Conservation (phyloP, 1,284 basidiomycete genomes). For the Microstroma glucosiphilum region DNA sequence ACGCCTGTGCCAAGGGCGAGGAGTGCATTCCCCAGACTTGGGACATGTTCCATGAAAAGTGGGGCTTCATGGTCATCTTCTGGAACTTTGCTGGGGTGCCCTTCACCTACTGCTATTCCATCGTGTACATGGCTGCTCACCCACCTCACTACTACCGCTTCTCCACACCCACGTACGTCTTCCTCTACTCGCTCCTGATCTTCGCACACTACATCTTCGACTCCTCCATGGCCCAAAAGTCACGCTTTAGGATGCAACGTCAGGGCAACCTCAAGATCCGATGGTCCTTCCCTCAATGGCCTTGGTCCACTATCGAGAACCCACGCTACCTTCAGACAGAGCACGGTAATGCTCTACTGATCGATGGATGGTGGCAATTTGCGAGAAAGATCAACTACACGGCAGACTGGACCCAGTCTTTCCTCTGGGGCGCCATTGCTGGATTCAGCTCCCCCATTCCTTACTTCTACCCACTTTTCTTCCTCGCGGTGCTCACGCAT, state of each 20-base stretch:
- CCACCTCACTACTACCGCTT: conserved; percentile 81
- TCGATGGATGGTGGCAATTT: conserved; percentile 82
- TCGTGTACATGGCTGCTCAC: conserved; percentile 91
- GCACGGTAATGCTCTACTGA: conserved; percentile 82
- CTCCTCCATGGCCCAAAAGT: conserved; percentile 92
- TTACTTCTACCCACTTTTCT: conserved; percentile 64
- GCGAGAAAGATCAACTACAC: conserved; percentile 55
- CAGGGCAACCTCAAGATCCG: conserved; percentile 71
- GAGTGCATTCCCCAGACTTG: conserved; percentile 99
- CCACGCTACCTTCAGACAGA: conserved; percentile 88
- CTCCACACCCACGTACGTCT: conserved; percentile 67
- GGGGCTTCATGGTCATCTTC: conserved; percentile 52
- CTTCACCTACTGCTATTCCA: conserved; percentile 67
- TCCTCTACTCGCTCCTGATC: conserved; percentile 48
- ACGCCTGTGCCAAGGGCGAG: conserved; percentile 66
- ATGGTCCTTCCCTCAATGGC: conserved; percentile 83
- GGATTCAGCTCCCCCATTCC: conserved; percentile 80
- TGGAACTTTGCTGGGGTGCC: conserved; percentile 80
- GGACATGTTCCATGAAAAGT: conserved; percentile 55
- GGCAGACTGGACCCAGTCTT: conserved; percentile 64
- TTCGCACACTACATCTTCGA: conserved; percentile 61
- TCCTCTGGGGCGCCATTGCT: conserved; percentile 83
- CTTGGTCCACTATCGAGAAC: conserved; percentile 76
- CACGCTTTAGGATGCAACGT: conserved; percentile 92
- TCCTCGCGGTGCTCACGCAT: conserved; percentile 44